Evolutionary conservation across 768 basidiomycete species (phyloP).

Genomic region (Mycena belliarum): DNA sequence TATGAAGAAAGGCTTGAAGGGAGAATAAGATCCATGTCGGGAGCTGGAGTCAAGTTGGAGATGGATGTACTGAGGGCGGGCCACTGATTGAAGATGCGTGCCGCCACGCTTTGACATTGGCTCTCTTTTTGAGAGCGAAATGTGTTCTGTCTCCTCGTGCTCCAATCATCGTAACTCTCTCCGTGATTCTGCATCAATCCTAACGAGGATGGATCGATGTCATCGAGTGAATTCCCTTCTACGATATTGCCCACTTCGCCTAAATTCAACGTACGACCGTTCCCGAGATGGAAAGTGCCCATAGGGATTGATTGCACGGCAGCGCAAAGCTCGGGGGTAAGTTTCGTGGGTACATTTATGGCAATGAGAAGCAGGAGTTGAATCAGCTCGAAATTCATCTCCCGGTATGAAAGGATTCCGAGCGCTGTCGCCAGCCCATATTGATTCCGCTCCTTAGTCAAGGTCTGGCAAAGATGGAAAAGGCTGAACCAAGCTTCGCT

Average conservation of each 20-base stretch:
- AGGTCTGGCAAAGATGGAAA: not conserved
- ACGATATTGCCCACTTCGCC: not conserved
- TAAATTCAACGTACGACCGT: not conserved
- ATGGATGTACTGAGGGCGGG: not conserved
- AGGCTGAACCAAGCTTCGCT: constrained; percentile 4
- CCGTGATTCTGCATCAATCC: not conserved
- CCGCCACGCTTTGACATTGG: not conserved
- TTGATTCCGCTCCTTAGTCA: not conserved
- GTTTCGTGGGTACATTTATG: not conserved
- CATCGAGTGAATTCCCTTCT: not conserved
- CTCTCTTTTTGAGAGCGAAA: not conserved
- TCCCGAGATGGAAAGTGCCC: not conserved
- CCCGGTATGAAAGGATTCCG: constrained; percentile 5
- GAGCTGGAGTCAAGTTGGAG: not conserved
- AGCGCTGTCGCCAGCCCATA: constrained; percentile 1
- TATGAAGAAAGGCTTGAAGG: not conserved
- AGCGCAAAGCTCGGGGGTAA: not conserved
- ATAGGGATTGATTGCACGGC: not conserved
- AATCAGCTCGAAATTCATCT: not conserved
- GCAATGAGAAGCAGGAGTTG: constrained; percentile 7
- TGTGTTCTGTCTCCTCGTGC: not conserved
- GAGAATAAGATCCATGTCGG: not conserved
- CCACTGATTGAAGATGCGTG: not conserved
- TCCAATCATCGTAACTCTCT: not conserved
- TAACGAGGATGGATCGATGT: not conserved